Base-by-base conservation (phyloP, 1,139 yeast species). In the Nadsonia starkeyi-henricii region DNA sequence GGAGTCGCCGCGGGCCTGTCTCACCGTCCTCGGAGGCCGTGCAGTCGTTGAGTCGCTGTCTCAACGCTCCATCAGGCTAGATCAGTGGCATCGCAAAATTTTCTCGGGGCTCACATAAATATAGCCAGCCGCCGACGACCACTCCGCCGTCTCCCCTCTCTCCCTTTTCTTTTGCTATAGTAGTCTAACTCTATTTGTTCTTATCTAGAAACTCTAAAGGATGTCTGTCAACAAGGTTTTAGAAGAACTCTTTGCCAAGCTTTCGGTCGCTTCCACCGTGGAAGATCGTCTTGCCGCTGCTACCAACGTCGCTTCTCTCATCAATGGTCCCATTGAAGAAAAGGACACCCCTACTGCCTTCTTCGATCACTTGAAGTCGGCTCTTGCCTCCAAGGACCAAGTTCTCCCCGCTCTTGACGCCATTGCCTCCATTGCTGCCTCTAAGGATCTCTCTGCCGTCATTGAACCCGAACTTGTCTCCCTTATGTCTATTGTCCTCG, bases 251-350 rank as follows among this genome's bases (percentile, higher is more conserved):
- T 85, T 91, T 75, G 77, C 83, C 73, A 85, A 86, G 77, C 79
- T 91, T 68, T 74, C 91, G 70, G 85, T 91, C 69, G 95, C 97
- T 63, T 67, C 81, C 59, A 69, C 79, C 51, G 64, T 61, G 44
- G 96, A 86, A 63, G 82, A 81, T 68, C 80, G 89, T 71, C 81
- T 78, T 56, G 81, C 78, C 66, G 93, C 95, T 67, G 93, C 96
- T 67, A 69, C 83, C 63, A 86, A 85, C 69, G 85, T 91, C 65
- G 79, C 97, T 58, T 79, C 94, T 55, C 89, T 91, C 77, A 78
- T 91, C 72, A 91, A 89, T 74, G 94, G 96, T 59, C 85, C 93
- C 64, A 88, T 89, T 72, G 91, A 89, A 69, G 98, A 91, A 76
- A 97, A 91, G 73, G 97, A 89, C 73, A 94, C 89, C 59, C 98